These are phyloP conservation scores for Cystobasidium ongulense DNA, from an alignment of 768 basidiomycete genomes.

Conservation along the genomic window DNA sequence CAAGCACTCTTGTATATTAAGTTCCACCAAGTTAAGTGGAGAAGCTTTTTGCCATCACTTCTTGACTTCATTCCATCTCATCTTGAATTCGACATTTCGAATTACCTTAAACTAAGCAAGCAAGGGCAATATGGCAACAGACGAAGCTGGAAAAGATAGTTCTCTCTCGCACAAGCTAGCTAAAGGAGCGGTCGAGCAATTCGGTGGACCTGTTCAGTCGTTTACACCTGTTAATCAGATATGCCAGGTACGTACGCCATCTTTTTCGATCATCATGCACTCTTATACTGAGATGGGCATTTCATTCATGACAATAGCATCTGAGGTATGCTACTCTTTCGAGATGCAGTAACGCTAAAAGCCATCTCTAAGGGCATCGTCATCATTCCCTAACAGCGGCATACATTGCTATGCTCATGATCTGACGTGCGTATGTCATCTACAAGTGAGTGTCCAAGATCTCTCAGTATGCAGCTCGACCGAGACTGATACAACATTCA, in stretches of 20 bases:
- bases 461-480: too few species aligned
- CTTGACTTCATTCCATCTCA: too few species aligned
- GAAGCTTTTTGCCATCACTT: too few species aligned
- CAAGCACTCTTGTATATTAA: too few species aligned
- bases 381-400: background rate
- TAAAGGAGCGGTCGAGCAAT: background rate
- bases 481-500: too few species aligned
- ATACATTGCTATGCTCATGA: constrained; percentile 30
- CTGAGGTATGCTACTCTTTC: background rate
- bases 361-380: too few species aligned
- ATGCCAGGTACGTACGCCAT: background rate
- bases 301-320: background rate
- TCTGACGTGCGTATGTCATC: background rate
- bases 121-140: background rate
- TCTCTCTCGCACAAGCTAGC: constrained; percentile 9
- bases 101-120: too few species aligned
- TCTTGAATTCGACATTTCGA: too few species aligned
- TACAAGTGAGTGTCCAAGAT: background rate
- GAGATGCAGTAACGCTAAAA: background rate
- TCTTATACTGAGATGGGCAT: background rate
- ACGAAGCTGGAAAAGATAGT: background rate
- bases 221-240: constrained; percentile 20
- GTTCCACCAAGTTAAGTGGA: too few species aligned
- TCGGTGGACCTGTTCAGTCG: constrained; percentile 4
- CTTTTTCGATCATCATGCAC: background rate